Evolutionary conservation across 225 moss, liverwort and hornwort genomes (phyloP).

Genomic region (Physcomitrellopsis africana): DNA sequence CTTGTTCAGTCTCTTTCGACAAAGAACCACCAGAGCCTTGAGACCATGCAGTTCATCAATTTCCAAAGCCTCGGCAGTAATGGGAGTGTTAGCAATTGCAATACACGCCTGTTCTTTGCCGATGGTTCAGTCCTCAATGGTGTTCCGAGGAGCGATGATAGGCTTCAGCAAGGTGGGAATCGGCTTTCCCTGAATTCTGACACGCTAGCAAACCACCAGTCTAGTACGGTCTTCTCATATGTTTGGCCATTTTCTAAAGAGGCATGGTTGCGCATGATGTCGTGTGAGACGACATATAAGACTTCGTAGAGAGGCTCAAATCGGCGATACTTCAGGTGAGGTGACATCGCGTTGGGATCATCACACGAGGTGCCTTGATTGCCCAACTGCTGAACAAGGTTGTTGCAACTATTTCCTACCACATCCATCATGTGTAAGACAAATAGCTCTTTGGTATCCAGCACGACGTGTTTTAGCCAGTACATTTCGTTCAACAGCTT

Average conservation of each 20-base stretch:
- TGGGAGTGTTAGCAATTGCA: constrained; percentile 58
- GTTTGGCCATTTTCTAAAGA: constrained; percentile 81
- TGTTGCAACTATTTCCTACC: constrained; percentile 69
- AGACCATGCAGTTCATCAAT: constrained; percentile 72
- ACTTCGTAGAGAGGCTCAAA: constrained; percentile 91
- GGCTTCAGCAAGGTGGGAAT: constrained; percentile 69
- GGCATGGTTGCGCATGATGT: constrained; percentile 91
- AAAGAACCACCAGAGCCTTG: constrained; percentile 73
- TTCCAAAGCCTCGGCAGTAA: constrained; percentile 52
- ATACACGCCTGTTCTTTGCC: constrained; percentile 82
- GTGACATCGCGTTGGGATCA: constrained; percentile 39
- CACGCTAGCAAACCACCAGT: constrained; percentile 89
- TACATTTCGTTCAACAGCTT: constrained; percentile 37
- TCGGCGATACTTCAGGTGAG: constrained; percentile 65
- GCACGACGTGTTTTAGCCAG: constrained; percentile 60
- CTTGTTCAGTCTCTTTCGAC: constrained; percentile 69
- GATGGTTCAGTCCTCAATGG: constrained; percentile 91
- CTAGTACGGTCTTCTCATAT: constrained; percentile 76
- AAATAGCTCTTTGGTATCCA: constrained; percentile 43
- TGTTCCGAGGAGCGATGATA: constrained; percentile 89
- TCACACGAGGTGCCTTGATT: constrained; percentile 71
- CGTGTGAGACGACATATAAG: constrained; percentile 94
- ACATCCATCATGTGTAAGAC: constrained; percentile 38
- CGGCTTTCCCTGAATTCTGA: constrained; percentile 62
- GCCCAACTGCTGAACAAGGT: constrained; percentile 41